These are phyloP conservation scores for Jamesozyma gamospora DNA, from an alignment of 805 yeast genomes.

Conservation along the genomic window DNA sequence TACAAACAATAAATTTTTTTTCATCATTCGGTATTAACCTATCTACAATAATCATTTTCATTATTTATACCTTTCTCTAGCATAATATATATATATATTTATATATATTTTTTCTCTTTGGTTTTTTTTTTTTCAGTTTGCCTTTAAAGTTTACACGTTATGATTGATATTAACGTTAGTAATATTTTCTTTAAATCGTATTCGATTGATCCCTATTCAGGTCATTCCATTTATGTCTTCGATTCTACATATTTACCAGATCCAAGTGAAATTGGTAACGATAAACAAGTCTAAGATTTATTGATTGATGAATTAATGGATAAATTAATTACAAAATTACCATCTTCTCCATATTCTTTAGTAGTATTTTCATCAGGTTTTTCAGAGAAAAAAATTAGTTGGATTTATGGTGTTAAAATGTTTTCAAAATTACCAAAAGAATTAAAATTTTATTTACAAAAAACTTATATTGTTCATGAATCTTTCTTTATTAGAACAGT, in stretches of 20 bases:
- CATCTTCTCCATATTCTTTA: slow-evolving; percentile 52
- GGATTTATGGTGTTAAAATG: slow-evolving; percentile 65
- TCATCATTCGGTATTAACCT: too few relatives aligned
- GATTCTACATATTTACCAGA: slow-evolving; percentile 76
- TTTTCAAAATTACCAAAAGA: slow-evolving; percentile 49
- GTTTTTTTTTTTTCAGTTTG: slow-evolving; percentile 15
- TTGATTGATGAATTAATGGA: slow-evolving; percentile 45
- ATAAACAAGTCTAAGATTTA: slow-evolving; percentile 30
- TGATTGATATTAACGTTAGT: slow-evolving; percentile 28
- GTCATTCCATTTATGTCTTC: slow-evolving; percentile 66
- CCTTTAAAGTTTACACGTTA: slow-evolving; percentile 1
- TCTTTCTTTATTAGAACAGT: slow-evolving; percentile 80
- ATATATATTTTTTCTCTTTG: neutral
- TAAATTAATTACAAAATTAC: slow-evolving; percentile 46
- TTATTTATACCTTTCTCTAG: too few relatives aligned
- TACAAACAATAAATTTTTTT: too few relatives aligned
- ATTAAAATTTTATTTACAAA: slow-evolving; percentile 43
- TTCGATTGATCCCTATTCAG: slow-evolving; percentile 55
- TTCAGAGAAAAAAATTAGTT: slow-evolving; percentile 35
- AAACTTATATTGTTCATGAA: slow-evolving; percentile 77
- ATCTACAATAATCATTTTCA: too few relatives aligned
- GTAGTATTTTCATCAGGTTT: slow-evolving; percentile 80
- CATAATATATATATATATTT: too few relatives aligned
- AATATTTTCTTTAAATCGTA: slow-evolving; percentile 49
- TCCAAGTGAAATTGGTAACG: slow-evolving; percentile 33